Percentiles rank a stretch among this genome's conserved stretches.
These are phyloP conservation scores for Meripilus lineatus DNA, from an alignment of 1,284 basidiomycete genomes.

Conservation along the genomic window DNA sequence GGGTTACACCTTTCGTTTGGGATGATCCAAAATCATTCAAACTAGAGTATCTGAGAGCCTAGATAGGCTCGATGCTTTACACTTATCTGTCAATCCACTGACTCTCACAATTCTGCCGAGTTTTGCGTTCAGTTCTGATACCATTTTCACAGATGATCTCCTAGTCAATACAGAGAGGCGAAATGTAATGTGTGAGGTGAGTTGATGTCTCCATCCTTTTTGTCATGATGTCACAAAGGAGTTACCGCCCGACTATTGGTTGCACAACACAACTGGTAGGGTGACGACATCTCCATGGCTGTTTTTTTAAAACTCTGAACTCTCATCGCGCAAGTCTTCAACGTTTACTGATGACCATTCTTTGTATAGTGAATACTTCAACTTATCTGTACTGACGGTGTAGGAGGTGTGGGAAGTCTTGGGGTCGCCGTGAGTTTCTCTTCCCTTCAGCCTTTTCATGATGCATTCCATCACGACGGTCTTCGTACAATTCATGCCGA, in stretches of 20 bases:
- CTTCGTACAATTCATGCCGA: conserved; percentile 79
- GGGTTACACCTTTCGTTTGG: conserved; percentile 17
- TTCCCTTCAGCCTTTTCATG: conserved; percentile 2
- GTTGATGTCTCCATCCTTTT: conserved; percentile 14
- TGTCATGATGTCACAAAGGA: conserved; percentile 57
- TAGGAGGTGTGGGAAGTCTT: too few species aligned
- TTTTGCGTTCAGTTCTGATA: conserved; percentile 11
- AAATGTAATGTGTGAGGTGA: conserved; percentile 11
- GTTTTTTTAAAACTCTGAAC: conserved; percentile 59
- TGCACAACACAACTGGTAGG: conserved; percentile 25
- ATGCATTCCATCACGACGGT: conserved; percentile 73
- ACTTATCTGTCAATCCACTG: conserved; percentile 62
- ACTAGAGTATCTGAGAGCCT: conserved; percentile 84
- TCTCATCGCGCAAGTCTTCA: conserved; percentile 5
- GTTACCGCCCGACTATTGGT: conserved; percentile 69
- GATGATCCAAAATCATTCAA: conserved; percentile 72
- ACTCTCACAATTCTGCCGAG: conserved; percentile 21
- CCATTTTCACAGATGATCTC: neutral
- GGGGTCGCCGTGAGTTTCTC: too few species aligned
- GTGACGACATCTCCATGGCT: conserved; percentile 75
- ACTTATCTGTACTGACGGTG: too few species aligned
- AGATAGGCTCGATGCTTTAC: conserved; percentile 58
- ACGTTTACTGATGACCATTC: too few species aligned
- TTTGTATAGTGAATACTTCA: too few species aligned
- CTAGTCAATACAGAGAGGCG: neutral